phyloP scores from a whole-genome alignment of 2,329 filamentous ascomycete genomes.

The Fusarium tupiense region DNA sequence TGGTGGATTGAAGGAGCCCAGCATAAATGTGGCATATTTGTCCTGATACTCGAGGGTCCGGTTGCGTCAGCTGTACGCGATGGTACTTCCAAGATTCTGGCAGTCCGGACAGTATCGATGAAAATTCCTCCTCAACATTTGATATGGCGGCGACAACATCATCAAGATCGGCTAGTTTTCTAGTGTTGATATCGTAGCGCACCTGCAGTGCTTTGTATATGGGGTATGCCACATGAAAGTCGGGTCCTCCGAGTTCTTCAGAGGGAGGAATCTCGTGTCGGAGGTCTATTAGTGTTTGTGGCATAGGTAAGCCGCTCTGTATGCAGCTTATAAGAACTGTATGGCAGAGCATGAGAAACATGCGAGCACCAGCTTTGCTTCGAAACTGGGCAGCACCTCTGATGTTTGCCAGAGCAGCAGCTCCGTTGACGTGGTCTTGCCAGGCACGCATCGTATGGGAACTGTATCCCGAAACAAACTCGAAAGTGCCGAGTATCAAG shows the following conservation, averaged over 20 bases:
- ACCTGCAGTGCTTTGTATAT: slow-evolving; percentile 58
- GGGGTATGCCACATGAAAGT: slow-evolving; percentile 55
- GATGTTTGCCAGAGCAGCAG: slow-evolving; percentile 60
- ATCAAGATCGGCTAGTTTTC: slow-evolving; percentile 49
- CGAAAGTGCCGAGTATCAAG: slow-evolving; percentile 64
- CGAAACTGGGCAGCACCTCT: slow-evolving; percentile 59
- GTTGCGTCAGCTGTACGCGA: slow-evolving; percentile 50
- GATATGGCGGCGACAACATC: slow-evolving; percentile 51
- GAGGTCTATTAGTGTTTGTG: slow-evolving; percentile 57
- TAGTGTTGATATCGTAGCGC: slow-evolving; percentile 57
- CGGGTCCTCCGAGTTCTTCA: slow-evolving; percentile 50
- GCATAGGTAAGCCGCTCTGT: slow-evolving; percentile 60
- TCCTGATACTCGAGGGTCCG: slow-evolving; percentile 55
- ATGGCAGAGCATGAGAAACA: slow-evolving; percentile 65
- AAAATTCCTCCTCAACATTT: slow-evolving; percentile 56
- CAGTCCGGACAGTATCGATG: slow-evolving; percentile 50
- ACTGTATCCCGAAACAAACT: slow-evolving; percentile 60
- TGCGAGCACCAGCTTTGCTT: slow-evolving; percentile 56
- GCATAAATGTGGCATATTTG: slow-evolving; percentile 57
- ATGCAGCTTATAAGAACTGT: slow-evolving; percentile 63
- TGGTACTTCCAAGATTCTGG: slow-evolving; percentile 55
- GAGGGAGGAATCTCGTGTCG: slow-evolving; percentile 53
- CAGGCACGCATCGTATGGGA: slow-evolving; percentile 60
- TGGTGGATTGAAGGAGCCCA: slow-evolving; percentile 55
- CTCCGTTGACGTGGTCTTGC: slow-evolving; percentile 64